phyloP scores from a whole-genome alignment of 129 eudicot species.

The carrot (Daucus carota) region DNA sequence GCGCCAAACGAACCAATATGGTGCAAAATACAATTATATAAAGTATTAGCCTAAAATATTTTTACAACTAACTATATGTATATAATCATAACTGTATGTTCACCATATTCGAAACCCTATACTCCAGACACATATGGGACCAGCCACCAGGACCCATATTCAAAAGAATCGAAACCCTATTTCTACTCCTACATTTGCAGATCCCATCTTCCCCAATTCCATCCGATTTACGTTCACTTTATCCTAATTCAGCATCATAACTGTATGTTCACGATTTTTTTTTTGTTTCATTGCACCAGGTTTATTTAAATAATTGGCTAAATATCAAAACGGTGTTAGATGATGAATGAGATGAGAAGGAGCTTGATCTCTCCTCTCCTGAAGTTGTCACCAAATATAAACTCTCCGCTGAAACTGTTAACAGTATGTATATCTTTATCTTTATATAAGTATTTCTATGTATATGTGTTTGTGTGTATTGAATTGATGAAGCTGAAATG shows the following conservation, averaged over 20 bases:
- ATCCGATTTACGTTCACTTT: background rate
- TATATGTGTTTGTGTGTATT: background rate
- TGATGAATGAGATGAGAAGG: slow-evolving; percentile 64
- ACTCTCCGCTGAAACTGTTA: slow-evolving; percentile 80
- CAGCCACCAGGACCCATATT: no score
- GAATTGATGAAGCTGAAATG: background rate
- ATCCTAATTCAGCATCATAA: background rate
- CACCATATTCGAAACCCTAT: no score
- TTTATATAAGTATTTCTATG: background rate
- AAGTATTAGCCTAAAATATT: no score
- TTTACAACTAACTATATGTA: no score
- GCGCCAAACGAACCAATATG: no score
- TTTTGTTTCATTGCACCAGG: background rate
- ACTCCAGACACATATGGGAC: no score
- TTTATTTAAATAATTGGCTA: background rate
- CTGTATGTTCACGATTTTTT: background rate
- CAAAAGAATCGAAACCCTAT: background rate
- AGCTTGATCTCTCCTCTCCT: slow-evolving; percentile 82
- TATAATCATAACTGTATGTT: no score
- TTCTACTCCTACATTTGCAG: background rate
- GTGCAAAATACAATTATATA: no score
- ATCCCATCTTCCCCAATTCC: background rate
- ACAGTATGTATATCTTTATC: slow-evolving; percentile 31
- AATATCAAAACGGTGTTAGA: slow-evolving; percentile 51
- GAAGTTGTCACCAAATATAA: slow-evolving; percentile 96